Conservation (phyloP, 345 rosid genomes). For the Leavenworthia alabamica region DNA sequence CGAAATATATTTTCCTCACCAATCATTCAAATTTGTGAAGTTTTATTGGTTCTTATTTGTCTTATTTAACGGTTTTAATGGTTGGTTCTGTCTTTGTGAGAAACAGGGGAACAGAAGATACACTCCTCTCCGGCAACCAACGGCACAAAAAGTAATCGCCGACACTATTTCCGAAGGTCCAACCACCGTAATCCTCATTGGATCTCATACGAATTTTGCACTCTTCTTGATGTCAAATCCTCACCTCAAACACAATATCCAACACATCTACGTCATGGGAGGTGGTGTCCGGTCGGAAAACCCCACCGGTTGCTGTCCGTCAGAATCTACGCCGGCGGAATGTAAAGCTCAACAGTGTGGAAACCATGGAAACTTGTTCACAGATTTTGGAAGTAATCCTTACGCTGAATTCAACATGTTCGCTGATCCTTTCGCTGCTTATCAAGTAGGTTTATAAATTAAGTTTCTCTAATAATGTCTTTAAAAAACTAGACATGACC, state of each 20-base stretch:
- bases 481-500: not conserved
- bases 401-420: conserved; percentile 86
- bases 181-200: conserved; percentile 43
- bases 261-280: conserved; percentile 80
- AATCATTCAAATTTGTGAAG: not conserved
- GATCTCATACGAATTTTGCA: conserved; percentile 74
- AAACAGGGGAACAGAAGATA: conserved; percentile 75
- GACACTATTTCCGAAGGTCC: conserved; percentile 71
- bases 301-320: conserved; percentile 64
- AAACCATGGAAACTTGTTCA: conserved; percentile 60
- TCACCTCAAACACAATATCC: conserved; percentile 57
- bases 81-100: not conserved
- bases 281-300: conserved; percentile 69
- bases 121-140: conserved; percentile 64
- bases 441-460: conserved; percentile 44
- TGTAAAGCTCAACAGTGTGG: conserved; percentile 62
- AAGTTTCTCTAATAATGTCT: not conserved
- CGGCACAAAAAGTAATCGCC: conserved; percentile 69
- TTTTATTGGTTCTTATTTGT: not conserved
- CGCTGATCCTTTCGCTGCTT: conserved; percentile 83
- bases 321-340: conserved; percentile 34
- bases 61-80: not conserved
- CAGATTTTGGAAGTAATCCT: conserved; percentile 67
- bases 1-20: not conserved
- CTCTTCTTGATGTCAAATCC: conserved; percentile 77